These are phyloP conservation scores for Geranomyces michiganensis DNA, from an alignment of 192 early-diverging fungal species.

Conservation along the genomic window DNA sequence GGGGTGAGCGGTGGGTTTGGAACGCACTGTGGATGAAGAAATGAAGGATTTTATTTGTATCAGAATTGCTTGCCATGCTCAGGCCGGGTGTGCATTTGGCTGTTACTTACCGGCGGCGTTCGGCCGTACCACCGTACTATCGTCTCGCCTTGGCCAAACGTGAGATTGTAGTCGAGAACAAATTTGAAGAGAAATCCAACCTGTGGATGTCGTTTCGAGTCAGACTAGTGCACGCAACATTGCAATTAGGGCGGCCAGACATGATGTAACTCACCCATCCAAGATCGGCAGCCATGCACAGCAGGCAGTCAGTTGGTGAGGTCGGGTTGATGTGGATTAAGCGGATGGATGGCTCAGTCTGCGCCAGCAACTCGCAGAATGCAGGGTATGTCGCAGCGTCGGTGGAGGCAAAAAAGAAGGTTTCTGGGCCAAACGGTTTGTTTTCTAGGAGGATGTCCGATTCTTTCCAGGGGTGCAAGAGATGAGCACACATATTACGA, in stretches of 20 bases:
- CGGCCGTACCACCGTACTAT: slow-evolving; percentile 20
- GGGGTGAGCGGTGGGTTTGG: no score
- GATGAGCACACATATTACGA: background rate
- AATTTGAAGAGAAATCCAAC: slow-evolving; percentile 30
- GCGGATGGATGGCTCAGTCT: slow-evolving; percentile 19
- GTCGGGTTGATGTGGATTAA: slow-evolving; percentile 9
- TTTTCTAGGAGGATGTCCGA: slow-evolving; percentile 6
- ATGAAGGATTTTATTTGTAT: no score
- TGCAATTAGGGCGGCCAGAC: background rate
- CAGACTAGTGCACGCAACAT: background rate
- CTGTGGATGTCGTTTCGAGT: no score
- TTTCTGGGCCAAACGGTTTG: slow-evolving; percentile 28
- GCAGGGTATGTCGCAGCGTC: background rate
- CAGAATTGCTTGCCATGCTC: no score
- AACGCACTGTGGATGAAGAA: no score
- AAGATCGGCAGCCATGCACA: background rate
- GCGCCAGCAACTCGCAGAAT: slow-evolving; percentile 12
- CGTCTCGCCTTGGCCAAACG: slow-evolving; percentile 16
- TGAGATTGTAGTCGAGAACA: slow-evolving; percentile 31
- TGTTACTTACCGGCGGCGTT: slow-evolving; percentile 16
- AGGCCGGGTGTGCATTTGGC: no score
- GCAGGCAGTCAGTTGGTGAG: background rate
- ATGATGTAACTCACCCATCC: slow-evolving; percentile 5
- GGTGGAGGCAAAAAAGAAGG: slow-evolving; percentile 11
- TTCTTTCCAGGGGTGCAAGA: background rate